These are phyloP conservation scores for Pyracantha coccinea DNA, from an alignment of 331 rosid genomes.

Conservation along the genomic window DNA sequence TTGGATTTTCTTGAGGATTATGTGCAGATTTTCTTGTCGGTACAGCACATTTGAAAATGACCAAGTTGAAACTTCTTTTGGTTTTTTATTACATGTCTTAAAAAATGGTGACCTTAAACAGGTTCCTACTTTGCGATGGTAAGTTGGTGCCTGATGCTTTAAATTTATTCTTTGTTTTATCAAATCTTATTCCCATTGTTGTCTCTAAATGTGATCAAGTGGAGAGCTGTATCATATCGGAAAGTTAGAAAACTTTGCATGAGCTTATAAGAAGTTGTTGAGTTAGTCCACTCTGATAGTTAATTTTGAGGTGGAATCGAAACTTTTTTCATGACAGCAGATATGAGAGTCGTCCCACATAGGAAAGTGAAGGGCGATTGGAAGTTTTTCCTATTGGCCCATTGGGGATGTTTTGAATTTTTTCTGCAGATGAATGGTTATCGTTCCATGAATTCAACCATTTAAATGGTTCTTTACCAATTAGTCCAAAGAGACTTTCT, in stretches of 20 bases:
- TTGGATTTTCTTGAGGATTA: neutral
- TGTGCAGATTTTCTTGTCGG: conserved; percentile 19
- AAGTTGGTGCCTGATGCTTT: neutral
- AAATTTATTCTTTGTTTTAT: neutral
- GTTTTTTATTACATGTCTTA: no score
- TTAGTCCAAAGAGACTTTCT: neutral
- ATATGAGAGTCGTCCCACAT: neutral
- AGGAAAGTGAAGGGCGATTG: neutral
- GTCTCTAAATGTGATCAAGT: neutral
- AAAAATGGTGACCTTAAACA: neutral
- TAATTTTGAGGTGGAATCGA: no score
- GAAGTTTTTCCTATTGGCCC: neutral
- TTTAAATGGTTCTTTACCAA: neutral
- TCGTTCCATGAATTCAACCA: neutral
- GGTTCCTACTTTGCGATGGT: no score
- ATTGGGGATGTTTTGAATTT: neutral
- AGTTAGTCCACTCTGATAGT: neutral
- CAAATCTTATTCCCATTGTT: neutral
- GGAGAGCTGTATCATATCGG: neutral
- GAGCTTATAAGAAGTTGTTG: neutral
- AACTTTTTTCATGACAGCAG: no score
- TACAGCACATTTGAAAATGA: neutral
- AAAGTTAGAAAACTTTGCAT: neutral
- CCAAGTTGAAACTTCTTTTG: neutral
- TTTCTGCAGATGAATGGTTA: neutral